Conservation (phyloP, 306 rosid genomes). For the Adenanthera pavonina region DNA sequence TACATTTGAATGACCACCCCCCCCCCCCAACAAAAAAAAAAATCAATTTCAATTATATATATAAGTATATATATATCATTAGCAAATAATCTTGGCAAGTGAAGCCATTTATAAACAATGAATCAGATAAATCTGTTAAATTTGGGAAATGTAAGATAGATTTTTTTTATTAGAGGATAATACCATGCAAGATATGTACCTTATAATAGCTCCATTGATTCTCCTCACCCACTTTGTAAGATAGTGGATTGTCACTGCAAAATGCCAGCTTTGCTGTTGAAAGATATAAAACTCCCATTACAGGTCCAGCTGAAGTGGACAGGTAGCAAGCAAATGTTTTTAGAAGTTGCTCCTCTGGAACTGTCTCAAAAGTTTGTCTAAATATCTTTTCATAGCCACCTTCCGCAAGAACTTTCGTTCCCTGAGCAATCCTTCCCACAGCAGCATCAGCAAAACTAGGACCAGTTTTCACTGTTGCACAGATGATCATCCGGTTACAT, state of each 20-base stretch:
- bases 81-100: not conserved
- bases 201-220: slow-evolving; percentile 72
- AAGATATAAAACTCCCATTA: slow-evolving; percentile 68
- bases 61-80: too few species aligned
- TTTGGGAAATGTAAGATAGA: not conserved
- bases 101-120: not conserved
- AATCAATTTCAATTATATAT: not conserved
- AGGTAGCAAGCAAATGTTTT: slow-evolving; percentile 74
- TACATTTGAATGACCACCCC: not conserved
- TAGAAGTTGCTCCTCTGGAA: slow-evolving; percentile 66
- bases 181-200: slow-evolving; percentile 44
- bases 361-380: slow-evolving; percentile 61
- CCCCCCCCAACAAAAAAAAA: not conserved
- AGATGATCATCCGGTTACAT: not conserved
- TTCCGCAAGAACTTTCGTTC: slow-evolving; percentile 78
- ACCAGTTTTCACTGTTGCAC: slow-evolving; percentile 66
- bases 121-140: not conserved
- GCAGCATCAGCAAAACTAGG: slow-evolving; percentile 81
- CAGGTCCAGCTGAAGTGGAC: slow-evolving; percentile 82
- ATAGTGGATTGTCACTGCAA: slow-evolving; percentile 78
- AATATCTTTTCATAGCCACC: slow-evolving; percentile 81
- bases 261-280: slow-evolving; percentile 75
- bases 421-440: slow-evolving; percentile 80
- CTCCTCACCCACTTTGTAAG: slow-evolving; percentile 58
- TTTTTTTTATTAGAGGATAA: not conserved